These are phyloP conservation scores for baker's yeast (Saccharomyces cerevisiae) DNA, from an alignment of 805 yeast species.

Conservation along the genomic window DNA sequence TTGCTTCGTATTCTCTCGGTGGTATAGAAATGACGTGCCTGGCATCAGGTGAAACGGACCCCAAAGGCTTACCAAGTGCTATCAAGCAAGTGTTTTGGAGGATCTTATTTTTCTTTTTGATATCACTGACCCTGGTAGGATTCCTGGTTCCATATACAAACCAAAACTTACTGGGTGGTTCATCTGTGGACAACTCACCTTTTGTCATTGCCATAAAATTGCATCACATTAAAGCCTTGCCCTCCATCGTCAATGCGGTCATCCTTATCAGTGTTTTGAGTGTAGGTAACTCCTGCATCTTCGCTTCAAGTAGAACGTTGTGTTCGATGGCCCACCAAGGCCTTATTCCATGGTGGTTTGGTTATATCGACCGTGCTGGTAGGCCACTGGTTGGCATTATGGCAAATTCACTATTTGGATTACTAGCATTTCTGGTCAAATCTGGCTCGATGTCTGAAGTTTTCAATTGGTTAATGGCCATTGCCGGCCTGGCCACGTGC, in stretches of 20 bases:
- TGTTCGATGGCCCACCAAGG: conserved; percentile 45
- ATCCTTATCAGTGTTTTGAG: conserved; percentile 48
- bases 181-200: conserved; percentile 51
- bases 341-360: conserved; percentile 40
- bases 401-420: conserved; percentile 38
- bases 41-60: conserved; percentile 65
- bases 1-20: conserved; percentile 67
- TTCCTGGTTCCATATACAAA: conserved; percentile 48
- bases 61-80: conserved; percentile 57
- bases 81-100: conserved; percentile 64
- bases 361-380: conserved; percentile 41
- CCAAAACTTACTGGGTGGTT: conserved; percentile 40
- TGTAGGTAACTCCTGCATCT: conserved; percentile 40
- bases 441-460: conserved; percentile 39
- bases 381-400: conserved; percentile 46
- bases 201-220: conserved; percentile 52
- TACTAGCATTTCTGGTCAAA: conserved; percentile 48
- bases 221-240: conserved; percentile 47
- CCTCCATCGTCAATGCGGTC: conserved; percentile 51
- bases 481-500: conserved; percentile 49
- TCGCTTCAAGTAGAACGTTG: conserved; percentile 44
- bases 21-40: conserved; percentile 67
- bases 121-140: conserved; percentile 49
- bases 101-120: conserved; percentile 48
- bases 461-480: conserved; percentile 51